Evolutionary conservation across 148 eudicot species (phyloP).

Genomic region (Silene conica): DNA sequence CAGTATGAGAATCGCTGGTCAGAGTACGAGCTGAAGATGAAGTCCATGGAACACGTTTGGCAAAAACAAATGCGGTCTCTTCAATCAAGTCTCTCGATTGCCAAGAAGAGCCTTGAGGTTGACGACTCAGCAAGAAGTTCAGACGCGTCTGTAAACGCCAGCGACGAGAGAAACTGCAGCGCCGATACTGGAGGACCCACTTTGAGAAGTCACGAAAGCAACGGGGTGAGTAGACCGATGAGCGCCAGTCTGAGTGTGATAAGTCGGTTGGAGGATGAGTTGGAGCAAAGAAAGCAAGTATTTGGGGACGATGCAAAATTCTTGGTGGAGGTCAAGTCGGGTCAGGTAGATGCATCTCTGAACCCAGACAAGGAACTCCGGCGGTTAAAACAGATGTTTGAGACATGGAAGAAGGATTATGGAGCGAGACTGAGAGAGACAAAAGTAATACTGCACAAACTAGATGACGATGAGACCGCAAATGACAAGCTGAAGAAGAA

Average conservation of each 20-base stretch:
- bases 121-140: constrained; percentile 74
- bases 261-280: constrained; percentile 79
- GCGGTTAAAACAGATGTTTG: constrained; percentile 83
- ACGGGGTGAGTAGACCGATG: constrained; percentile 48
- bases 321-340: constrained; percentile 92
- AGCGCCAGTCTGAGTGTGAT: constrained; percentile 78
- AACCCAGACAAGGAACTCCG: constrained; percentile 78
- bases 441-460: constrained; percentile 72
- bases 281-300: constrained; percentile 88
- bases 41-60: constrained; percentile 99
- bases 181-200: constrained; percentile 43
- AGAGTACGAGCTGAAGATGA: constrained; percentile 91
- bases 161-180: constrained; percentile 46
- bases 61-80: constrained; percentile 97
- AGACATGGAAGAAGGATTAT: constrained; percentile 93
- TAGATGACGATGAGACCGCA: constrained; percentile 57
- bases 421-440: constrained; percentile 78
- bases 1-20: constrained; percentile 95
- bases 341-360: constrained; percentile 71
- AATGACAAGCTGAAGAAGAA: constrained; percentile 60
- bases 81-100: constrained; percentile 89
- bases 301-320: constrained; percentile 92
- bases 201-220: constrained; percentile 39
- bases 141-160: constrained; percentile 56
- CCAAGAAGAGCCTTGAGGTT: constrained; percentile 69